A percentile compares a stretch with the other conserved stretches of the same genome.
Evolutionary conservation across 106 monocot species (phyloP).

Genomic region (Acorus gramineus): DNA sequence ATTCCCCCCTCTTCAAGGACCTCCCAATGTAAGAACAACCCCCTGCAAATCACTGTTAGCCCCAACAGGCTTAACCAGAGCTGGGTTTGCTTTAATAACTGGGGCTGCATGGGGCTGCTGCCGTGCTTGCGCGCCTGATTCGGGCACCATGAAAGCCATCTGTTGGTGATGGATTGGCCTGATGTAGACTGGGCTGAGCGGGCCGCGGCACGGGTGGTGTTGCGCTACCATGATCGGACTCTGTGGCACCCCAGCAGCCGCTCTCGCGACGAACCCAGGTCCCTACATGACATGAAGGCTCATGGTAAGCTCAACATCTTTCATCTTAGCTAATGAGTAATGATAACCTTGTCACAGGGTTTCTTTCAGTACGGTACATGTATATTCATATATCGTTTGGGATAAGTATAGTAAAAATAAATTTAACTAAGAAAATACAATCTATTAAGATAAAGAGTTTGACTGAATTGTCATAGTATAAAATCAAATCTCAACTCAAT

Average conservation of each 20-base stretch:
- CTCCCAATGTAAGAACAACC: slow-evolving; percentile 71
- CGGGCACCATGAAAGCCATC: slow-evolving; percentile 15
- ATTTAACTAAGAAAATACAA: no score
- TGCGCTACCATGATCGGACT: slow-evolving; percentile 13
- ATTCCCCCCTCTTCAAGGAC: slow-evolving; percentile 27
- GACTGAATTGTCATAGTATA: no score
- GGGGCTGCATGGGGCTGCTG: slow-evolving; percentile 16
- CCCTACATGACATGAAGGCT: no score
- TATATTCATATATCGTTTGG: no score
- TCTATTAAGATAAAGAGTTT: no score
- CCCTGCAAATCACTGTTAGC: slow-evolving; percentile 55
- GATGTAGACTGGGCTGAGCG: slow-evolving; percentile 17
- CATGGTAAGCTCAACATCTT: no score
- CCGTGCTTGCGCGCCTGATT: slow-evolving; percentile 15
- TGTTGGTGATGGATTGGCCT: slow-evolving; percentile 17
- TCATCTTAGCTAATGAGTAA: no score
- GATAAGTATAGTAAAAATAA: no score
- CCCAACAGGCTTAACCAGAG: slow-evolving; percentile 4
- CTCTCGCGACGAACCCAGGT: slow-evolving; percentile 14
- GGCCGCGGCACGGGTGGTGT: slow-evolving; percentile 10
- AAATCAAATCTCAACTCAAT: no score
- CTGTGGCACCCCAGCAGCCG: slow-evolving; percentile 5
- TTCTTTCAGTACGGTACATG: no score
- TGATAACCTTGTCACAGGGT: no score
- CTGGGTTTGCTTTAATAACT: slow-evolving; percentile 24